These are phyloP conservation scores for Pichia norvegensis DNA, from an alignment of 1,139 yeast species.

Conservation along the genomic window DNA sequence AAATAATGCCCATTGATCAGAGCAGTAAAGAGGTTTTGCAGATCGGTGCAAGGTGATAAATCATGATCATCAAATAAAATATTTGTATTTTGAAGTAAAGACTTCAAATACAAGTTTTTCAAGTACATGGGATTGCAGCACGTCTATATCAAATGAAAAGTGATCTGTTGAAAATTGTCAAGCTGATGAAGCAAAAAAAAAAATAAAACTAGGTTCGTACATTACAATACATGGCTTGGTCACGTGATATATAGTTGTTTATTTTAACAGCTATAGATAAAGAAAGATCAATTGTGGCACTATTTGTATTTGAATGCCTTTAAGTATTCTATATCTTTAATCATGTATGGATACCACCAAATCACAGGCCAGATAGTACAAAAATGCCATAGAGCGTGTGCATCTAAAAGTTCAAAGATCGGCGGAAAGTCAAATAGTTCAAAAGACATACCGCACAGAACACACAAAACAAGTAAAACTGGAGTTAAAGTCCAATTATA, in stretches of 20 bases:
- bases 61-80: not conserved
- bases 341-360: constrained; percentile 32
- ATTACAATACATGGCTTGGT: no score
- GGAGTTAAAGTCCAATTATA: constrained; percentile 45
- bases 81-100: constrained; percentile 4
- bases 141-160: no score
- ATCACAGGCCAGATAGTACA: constrained; percentile 58
- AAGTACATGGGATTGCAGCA: not conserved
- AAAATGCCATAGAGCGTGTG: constrained; percentile 91
- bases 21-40: constrained; percentile 3
- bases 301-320: constrained; percentile 23
- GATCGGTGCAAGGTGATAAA: not conserved
- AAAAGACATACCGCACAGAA: constrained; percentile 70
- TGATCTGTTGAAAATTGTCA: no score
- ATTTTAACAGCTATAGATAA: not conserved
- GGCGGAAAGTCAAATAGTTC: constrained; percentile 91
- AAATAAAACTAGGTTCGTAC: no score
- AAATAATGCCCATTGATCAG: constrained; percentile 25
- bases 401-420: constrained; percentile 61
- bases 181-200: no score
- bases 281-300: no score
- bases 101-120: not conserved
- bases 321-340: constrained; percentile 27
- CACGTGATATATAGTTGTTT: no score
- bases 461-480: constrained; percentile 40